Evolutionary conservation across 2,329 filamentous ascomycete species (phyloP), one percentile per base, ranked within the genome.

Genomic region (Coniochaeta sp.): DNA sequence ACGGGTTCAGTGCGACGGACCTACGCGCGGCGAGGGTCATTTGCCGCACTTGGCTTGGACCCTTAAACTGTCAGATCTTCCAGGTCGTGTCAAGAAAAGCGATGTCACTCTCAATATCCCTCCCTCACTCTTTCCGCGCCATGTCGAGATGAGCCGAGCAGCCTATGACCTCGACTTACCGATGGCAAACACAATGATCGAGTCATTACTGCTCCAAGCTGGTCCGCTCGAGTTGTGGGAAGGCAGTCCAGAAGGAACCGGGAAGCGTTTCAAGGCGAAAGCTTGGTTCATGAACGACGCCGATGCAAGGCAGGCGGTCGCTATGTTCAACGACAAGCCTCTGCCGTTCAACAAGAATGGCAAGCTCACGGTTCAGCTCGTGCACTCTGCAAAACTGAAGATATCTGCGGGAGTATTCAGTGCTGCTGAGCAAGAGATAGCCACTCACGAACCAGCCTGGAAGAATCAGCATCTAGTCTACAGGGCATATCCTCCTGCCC

Each of bases 141-240:
- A 64, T 12, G 61, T 71, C 5, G 61, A 66, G 34, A 36, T 58
- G 38, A 66, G 4, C 58, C 59, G 19, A 58, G 38, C 38, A n/a
- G 2, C n/a, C 14, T 42, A 42, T 66, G 1, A 70, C 34, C 28
- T 74, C 34, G 34, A 73, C 52, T 24, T 42, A 0, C 47, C 30
- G 1, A 69, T 74, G 67, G 66, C 2, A 54, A 63, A 63, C 1
- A 61, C 63, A 1, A 24, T 63, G 4, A 60, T 76, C 14, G 62
- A 69, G 38, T 71, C 71, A 0, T 64, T 73, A 55, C 63, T 77
- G 12, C 61, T 65, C 1, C 58, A 65, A 1, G 59, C 71, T 9
- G 75, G 75, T 0, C 66, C 69, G 0, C 57, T 79, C 2, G 73
- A 75, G 61, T 68, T 19, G 64, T 75, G 73, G 70, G 68, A 71